phyloP scores from a whole-genome alignment of 371 early-diverging fungal species.

The Apophysomyces elegans region DNA sequence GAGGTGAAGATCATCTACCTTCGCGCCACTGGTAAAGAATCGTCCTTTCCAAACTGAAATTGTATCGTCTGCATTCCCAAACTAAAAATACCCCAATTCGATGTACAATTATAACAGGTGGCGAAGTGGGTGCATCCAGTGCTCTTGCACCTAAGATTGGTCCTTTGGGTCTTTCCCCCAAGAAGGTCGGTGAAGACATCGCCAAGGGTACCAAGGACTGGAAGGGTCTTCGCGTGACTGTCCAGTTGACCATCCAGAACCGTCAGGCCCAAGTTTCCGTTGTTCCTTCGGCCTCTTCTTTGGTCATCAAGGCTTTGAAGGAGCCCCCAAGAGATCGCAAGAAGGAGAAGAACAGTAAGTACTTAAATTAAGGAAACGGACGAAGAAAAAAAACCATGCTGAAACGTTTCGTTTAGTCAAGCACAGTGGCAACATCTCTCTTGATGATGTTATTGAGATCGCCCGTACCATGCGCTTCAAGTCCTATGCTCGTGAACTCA shows the following conservation, averaged over 20 bases:
- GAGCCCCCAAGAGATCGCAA: conserved; percentile 99
- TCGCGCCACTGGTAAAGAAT: conserved; percentile 89
- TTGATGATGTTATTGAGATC: conserved; percentile 95
- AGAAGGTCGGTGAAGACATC: conserved; percentile 99
- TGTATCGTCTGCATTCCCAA: no score
- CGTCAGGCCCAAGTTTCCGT: conserved; percentile 99
- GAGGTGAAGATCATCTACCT: conserved; percentile 94
- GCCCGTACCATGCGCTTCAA: conserved; percentile 96
- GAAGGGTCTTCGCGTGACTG: conserved; percentile 99
- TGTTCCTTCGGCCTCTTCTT: conserved; percentile 96
- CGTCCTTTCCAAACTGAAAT: no score
- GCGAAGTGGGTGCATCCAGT: conserved; percentile 92
- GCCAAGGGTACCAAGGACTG: conserved; percentile 99
- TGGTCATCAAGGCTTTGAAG: conserved; percentile 99
- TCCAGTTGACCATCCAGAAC: conserved; percentile 98
- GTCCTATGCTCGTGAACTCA: conserved; percentile 86
- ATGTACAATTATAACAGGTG: conserved; percentile 26
- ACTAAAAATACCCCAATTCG: no score
- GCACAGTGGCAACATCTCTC: conserved; percentile 92
- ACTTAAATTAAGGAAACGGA: background rate
- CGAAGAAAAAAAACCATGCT: background rate
- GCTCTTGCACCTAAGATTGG: conserved; percentile 98
- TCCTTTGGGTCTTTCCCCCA: conserved; percentile 99
- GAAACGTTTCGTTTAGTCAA: conserved; percentile 51
- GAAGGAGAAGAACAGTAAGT: conserved; percentile 98